Percentiles rank a stretch among this genome's conserved stretches.
phyloP scores from a whole-genome alignment of 2,329 filamentous ascomycete genomes.

The Aureobasidium namibiae region DNA sequence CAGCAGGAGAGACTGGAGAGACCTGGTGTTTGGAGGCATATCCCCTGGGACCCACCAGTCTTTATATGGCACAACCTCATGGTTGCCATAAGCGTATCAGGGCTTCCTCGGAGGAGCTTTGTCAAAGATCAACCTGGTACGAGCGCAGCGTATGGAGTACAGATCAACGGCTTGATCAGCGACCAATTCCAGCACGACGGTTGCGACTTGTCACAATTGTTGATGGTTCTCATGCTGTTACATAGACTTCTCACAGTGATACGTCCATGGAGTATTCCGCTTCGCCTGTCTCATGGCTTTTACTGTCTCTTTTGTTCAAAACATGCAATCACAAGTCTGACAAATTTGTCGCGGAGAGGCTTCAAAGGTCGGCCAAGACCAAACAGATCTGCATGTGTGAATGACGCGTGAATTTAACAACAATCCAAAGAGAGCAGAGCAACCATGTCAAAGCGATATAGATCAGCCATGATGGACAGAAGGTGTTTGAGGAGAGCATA shows the following conservation, averaged over 20 bases:
- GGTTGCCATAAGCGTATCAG: background rate
- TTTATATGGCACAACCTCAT: background rate
- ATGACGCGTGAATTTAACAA: background rate
- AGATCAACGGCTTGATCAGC: constrained; percentile 5
- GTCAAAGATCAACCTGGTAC: background rate
- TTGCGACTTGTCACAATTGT: background rate
- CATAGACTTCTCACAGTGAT: too few species aligned
- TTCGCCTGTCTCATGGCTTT: background rate
- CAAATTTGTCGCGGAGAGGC: background rate
- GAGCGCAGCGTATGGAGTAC: background rate
- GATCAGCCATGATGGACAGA: background rate
- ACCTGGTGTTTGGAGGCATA: background rate
- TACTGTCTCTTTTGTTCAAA: background rate
- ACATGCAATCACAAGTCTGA: background rate
- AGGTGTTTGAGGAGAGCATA: background rate
- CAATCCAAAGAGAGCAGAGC: background rate
- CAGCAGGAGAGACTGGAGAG: background rate
- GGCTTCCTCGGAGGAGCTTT: background rate
- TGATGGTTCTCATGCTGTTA: background rate
- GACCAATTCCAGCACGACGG: background rate
- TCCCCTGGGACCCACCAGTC: background rate
- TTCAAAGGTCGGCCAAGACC: background rate
- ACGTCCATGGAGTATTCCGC: background rate
- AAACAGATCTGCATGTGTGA: background rate
- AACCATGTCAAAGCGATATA: background rate